Evolutionary conservation across 148 eudicot species (phyloP), one percentile per base, ranked within the genome.

Genomic region (Heliosperma pusillum): DNA sequence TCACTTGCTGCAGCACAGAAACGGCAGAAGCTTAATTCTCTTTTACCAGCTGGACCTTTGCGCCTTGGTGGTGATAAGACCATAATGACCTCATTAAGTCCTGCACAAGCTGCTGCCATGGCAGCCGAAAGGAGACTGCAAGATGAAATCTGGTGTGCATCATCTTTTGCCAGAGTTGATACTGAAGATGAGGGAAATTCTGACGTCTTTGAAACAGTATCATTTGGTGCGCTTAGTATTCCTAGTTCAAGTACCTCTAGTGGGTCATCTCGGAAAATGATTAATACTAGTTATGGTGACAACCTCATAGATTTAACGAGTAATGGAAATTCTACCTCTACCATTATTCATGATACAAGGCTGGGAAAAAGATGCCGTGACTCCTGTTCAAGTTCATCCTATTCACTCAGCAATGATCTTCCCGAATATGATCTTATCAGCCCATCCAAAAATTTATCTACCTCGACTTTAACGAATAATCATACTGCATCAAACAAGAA

Each of bases 81-180:
- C 73, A 84, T 92, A 29, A 95, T 86, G 96, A 74, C 71, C 79
- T 85, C 92, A 50, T 85, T 95, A 65, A 88, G 80, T 79, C 98
- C 98, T 10, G 80, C 82, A 25, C 97, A 95, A 85, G 98, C 98
- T 76, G 98, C 98, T 83, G 98, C 96, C 69, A 95, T 95, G 98
- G 98, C 98, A 74, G 97, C 98, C 20, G 97, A 92, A 81, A 89
- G 98, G 88, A 92, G 98, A 81, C 79, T 90, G 50, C 92, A 83
- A 68, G 98, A 95, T 82, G 93, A 95, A 30, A 82, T 92, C 45
- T 95, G 98, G 98, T 95, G 98, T 87, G 92, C 86, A 21, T 86
- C 93, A 20, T 83, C 79, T 73, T 83, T 77, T 40, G 69, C 20
- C 24, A 69, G 62, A n/a, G 30, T 71, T 40, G 85, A 86, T 27